Percentiles rank a stretch among this genome's conserved stretches.
phyloP scores from a whole-genome alignment of 139 green algal genomes.

The Micractinium conductrix region DNA sequence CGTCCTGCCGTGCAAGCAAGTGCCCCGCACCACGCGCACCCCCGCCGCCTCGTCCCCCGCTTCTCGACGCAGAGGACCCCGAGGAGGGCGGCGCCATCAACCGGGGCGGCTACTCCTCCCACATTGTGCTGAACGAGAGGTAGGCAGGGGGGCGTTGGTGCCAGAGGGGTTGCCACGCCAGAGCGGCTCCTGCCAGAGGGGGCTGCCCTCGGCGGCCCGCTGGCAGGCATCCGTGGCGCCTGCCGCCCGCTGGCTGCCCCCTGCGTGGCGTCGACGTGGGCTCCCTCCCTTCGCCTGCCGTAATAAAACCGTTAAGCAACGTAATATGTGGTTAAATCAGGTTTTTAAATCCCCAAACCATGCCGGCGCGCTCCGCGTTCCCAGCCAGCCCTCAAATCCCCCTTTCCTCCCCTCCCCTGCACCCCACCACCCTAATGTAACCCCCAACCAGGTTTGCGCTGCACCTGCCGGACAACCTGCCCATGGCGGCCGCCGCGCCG shows the following conservation, averaged over 20 bases:
- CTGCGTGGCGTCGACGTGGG: too few relatives aligned
- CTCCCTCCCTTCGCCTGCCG: too few relatives aligned
- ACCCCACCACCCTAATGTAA: neutral
- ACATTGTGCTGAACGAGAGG: slow-evolving; percentile 63
- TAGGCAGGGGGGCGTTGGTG: slow-evolving; percentile 21
- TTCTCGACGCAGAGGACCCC: neutral
- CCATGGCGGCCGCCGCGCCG: slow-evolving; percentile 65
- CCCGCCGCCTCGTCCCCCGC: neutral
- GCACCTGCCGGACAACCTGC: slow-evolving; percentile 67
- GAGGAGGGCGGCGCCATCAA: slow-evolving; percentile 49
- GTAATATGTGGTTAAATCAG: too few relatives aligned
- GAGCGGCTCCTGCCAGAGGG: too few relatives aligned
- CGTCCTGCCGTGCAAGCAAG: neutral
- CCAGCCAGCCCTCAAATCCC: too few relatives aligned
- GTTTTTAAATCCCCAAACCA: too few relatives aligned
- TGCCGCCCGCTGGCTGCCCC: too few relatives aligned
- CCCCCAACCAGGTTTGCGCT: slow-evolving; percentile 49
- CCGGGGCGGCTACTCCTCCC: slow-evolving; percentile 79
- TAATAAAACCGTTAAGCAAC: too few relatives aligned
- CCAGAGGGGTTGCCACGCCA: too few relatives aligned
- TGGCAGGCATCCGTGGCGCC: too few relatives aligned
- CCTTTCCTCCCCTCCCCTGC: neutral
- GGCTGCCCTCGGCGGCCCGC: too few relatives aligned
- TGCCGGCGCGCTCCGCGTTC: too few relatives aligned
- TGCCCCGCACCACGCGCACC: neutral